Evolutionary conservation across 176 grass and related monocot species (phyloP).

Genomic region (Zea luxurians): DNA sequence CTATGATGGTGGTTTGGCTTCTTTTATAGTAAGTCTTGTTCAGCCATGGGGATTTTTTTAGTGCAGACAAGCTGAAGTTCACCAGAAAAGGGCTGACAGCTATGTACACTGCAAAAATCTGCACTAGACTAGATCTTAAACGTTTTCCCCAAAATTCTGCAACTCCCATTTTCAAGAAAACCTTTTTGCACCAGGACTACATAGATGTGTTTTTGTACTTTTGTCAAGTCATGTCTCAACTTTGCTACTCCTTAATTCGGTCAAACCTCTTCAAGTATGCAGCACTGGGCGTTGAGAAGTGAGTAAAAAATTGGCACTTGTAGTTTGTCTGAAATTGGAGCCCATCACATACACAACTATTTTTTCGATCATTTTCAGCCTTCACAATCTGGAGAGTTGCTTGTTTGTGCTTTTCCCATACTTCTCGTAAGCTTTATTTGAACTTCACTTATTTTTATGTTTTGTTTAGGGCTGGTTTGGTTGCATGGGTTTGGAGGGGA

Average conservation of each 20-base stretch:
- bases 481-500: too few species aligned
- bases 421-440: constrained; percentile 77
- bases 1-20: neutral
- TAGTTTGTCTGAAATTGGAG: constrained; percentile 8
- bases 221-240: neutral
- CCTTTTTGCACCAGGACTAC: neutral
- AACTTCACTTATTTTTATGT: constrained; percentile 19
- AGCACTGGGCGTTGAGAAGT: constrained; percentile 75
- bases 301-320: constrained; percentile 40
- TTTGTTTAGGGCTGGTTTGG: neutral
- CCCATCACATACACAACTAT: constrained; percentile 15
- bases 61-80: neutral
- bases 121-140: neutral
- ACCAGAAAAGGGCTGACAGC: neutral
- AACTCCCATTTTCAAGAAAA: neutral
- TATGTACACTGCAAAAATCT: neutral
- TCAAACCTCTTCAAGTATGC: constrained; percentile 93
- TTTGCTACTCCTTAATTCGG: constrained; percentile 36
- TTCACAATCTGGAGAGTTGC: constrained; percentile 92
- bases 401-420: constrained; percentile 98
- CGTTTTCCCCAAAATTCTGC: neutral
- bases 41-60: neutral
- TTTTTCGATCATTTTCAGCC: constrained; percentile 51
- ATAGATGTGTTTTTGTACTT: neutral
- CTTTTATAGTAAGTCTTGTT: neutral